A percentile compares a stretch with the other conserved stretches of the same genome.
Conservation (phyloP, 164 flowering plant genomes). For the Warburgia ugandensis region DNA sequence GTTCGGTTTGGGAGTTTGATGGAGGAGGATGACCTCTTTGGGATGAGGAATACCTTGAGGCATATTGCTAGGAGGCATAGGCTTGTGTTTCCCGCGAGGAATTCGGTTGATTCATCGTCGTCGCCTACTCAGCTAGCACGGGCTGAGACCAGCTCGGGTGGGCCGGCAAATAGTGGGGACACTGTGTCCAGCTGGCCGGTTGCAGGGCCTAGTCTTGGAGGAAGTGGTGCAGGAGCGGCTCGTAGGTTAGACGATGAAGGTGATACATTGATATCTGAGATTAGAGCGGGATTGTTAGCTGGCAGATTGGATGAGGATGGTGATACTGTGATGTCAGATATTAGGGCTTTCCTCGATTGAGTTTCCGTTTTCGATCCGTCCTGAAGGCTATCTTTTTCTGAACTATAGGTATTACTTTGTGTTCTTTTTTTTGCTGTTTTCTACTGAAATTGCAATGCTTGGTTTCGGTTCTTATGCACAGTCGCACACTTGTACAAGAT, state of each 20-base stretch:
- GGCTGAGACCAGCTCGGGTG: slow-evolving; percentile 28
- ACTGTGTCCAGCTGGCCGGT: slow-evolving; percentile 40
- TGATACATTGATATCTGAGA: slow-evolving; percentile 29
- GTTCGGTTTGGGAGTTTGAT: slow-evolving; percentile 29
- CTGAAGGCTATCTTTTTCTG: too few species aligned
- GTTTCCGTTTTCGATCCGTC: too few species aligned
- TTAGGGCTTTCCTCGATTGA: too few species aligned
- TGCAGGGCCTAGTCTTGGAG: slow-evolving; percentile 17
- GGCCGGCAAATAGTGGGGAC: slow-evolving; percentile 40
- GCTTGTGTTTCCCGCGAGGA: slow-evolving; percentile 20
- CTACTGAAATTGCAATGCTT: too few species aligned
- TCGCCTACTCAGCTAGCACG: slow-evolving; percentile 30
- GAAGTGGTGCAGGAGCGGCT: slow-evolving; percentile 12
- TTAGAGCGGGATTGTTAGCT: slow-evolving; percentile 15
- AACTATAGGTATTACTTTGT: too few species aligned
- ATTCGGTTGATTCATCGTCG: slow-evolving; percentile 10
- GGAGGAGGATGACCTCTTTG: slow-evolving; percentile 23
- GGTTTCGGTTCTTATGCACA: too few species aligned
- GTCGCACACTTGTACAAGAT: too few species aligned
- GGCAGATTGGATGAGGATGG: too few species aligned
- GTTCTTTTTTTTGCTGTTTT: too few species aligned
- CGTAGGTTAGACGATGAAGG: slow-evolving; percentile 21
- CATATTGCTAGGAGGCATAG: slow-evolving; percentile 35
- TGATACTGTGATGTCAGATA: too few species aligned
- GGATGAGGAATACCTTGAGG: slow-evolving; percentile 14